Evolutionary conservation across 768 basidiomycete genomes (phyloP), one percentile per base, ranked within the genome.

Genomic region (Suillus variegatus): DNA sequence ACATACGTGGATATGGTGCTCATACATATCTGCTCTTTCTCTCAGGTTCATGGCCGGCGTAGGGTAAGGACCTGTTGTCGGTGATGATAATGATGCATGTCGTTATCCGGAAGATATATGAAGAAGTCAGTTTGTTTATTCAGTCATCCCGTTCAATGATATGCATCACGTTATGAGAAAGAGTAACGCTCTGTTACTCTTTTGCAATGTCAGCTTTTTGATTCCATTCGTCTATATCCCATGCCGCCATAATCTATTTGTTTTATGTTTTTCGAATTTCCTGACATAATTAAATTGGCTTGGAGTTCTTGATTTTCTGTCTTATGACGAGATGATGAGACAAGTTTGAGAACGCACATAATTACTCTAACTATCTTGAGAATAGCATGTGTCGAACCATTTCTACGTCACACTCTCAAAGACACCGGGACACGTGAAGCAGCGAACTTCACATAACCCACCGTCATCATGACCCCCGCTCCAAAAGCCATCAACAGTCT

Each of bases 81-180:
- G 1, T 38, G 25, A 49, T 49, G 22, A 22, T 3, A 14, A 49
- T 13, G 13, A 22, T n/a, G 46, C 4, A 20, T 46, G 44, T 46
- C 44, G 20, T n/a, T 46, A 46, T 9, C 20, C 46, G 20, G 46
- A 46, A n/a, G 40, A 88, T 77, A 38, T 92, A 92, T 78, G 96
- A 95, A 90, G 96, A 95, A 90, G 94, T 89, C 69, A 77, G 86
- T 28, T 16, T 25, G 77, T 12, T 44, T 35, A 51, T 18, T 43
- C 43, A 60, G 12, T 55, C 9, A 47, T 70, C 63, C 43, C 36
- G 61, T 62, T 67, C 28, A 61, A 60, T 64, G 62, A 61, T 67
- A 63, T 64, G 52, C 72, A 70, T 71, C 71, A 82, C 62, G 64
- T 73, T 80, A 82, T 88, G 90, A 91, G 82, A 87, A 36, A 36